Evolutionary conservation across 306 rosid species (phyloP), one percentile per base, ranked within the genome.

Genomic region (Lithocarpus polystachyus): DNA sequence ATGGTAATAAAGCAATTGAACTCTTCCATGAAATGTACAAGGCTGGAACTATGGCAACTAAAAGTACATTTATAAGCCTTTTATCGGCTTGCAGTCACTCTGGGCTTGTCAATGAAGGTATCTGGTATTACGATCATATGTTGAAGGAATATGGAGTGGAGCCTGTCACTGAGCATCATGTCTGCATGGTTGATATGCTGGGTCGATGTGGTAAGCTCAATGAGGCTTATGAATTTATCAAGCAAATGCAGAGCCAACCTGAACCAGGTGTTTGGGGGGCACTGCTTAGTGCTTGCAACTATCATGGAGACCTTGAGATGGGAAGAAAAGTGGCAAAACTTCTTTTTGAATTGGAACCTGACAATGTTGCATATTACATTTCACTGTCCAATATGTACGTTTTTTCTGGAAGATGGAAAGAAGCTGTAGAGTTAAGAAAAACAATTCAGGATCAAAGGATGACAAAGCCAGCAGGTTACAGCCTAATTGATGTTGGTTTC

Each of bases 81-180:
- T 82, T 89, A 81, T 89, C 89, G 37, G 90, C 92, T 80, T 89
- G 92, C 83, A 82, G 90, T 53, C 92, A 89, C 79, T 78, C 92
- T 8, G 86, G 92, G 24, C 84, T 86, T 4, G 80, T 89, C 2
- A 54, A 67, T 51, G 83, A 84, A 84, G 92, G 92, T 43, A 79
- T 86, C 85, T 33, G 73, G 65, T 86, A 77, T 71, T 89, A 82
- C 45, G 81, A 84, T 3, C 28, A 65, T 40, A 86, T 89, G 90
- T 43, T 81, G 28, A 76, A 78, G 77, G 73, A 78, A 82, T 84
- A 84, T 60, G 86, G 82, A 24, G 84, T 89, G 24, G 56, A 84
- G 81, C 84, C 90, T 23, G 86, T 73, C 75, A 79, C 78, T 72
- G 92, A 86, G 78, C 92, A 89, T 84, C 89, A 84, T 33, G 84